A percentile compares a stretch with the other conserved stretches of the same genome.
These are phyloP conservation scores for Tarenaya hassleriana DNA, from an alignment of 345 rosid genomes.

Conservation along the genomic window DNA sequence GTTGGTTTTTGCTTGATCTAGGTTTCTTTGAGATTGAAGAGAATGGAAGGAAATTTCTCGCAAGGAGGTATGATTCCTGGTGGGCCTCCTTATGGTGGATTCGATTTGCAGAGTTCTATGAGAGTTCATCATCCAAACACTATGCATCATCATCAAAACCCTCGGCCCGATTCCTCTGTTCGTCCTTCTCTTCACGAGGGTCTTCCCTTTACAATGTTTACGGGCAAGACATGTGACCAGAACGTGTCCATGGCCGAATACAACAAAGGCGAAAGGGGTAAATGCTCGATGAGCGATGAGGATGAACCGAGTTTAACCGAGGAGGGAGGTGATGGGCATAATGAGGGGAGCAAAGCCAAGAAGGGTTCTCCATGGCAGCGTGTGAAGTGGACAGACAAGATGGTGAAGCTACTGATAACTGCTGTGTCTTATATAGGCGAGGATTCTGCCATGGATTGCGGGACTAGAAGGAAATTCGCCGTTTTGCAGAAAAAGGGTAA, in stretches of 20 bases:
- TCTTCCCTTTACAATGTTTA: conserved; percentile 68
- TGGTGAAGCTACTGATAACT: conserved; percentile 85
- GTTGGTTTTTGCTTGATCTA: no score
- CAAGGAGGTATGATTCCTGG: conserved; percentile 67
- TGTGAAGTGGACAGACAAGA: conserved; percentile 92
- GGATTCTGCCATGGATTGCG: conserved; percentile 49
- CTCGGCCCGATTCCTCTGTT: conserved; percentile 36
- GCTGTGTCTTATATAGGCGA: conserved; percentile 86
- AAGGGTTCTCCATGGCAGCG: conserved; percentile 87
- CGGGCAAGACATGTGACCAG: conserved; percentile 55
- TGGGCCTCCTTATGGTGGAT: conserved; percentile 56
- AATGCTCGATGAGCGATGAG: conserved; percentile 64
- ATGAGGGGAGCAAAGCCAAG: conserved; percentile 43
- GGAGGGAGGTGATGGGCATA: conserved; percentile 56
- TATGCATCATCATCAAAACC: conserved; percentile 44
- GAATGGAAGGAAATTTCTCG: conserved; percentile 65
- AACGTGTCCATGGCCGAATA: conserved; percentile 37
- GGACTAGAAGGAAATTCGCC: conserved; percentile 60
- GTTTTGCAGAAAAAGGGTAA: conserved; percentile 83
- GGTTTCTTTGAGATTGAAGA: no score
- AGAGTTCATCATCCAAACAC: conserved; percentile 52
- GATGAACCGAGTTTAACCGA: conserved; percentile 77
- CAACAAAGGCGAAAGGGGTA: conserved; percentile 53
- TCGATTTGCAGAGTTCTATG: conserved; percentile 63
- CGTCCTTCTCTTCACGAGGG: conserved; percentile 47